Base-by-base conservation (phyloP, 768 basidiomycete genomes). In the Floccularia luteovirens region DNA sequence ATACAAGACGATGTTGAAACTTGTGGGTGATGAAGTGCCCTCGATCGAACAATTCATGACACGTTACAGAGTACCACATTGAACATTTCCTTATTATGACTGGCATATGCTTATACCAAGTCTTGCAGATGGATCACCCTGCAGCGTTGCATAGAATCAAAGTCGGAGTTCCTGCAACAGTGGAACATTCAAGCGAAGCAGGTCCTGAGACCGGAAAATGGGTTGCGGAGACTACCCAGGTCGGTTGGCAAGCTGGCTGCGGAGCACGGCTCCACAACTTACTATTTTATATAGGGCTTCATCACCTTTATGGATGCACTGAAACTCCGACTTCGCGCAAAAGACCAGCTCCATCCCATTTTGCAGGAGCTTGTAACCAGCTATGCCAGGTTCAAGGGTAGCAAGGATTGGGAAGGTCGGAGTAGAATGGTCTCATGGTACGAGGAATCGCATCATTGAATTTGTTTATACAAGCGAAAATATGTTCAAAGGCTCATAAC, bases 291-390 rank as follows among this genome's bases (percentile, higher is more conserved):
- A 1, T 51, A 97, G 91, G 86, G 82, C 57, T 99, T 98, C 47
- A 98, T 99, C 48, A 98, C 94, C 0, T 93, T 98, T 48, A 96
- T 98, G 90, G 96, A 99, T 50, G 94, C 92, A 1, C 70, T 98
- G 20, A 93, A 92, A 54, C 70, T 98, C 36, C 80, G 85, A 7
- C 65, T 97, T 50, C 77, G 91, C n/a, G 94, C 96, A 2, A 99
- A 97, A 57, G 96, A 98, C 53, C 91, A 96, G 52, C 70, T 99
- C 2, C 93, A 98, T 57, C 92, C 93, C 0, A 79, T 96, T 44
- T 58, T 98, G 31, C 90, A 94, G 48, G 96, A 94, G 49, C 77
- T 99, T n/a, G 90, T 97, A 48, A 88, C 86, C 1, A 83, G 89
- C 4, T 97, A 92, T 56, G 88, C 92, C 4, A 73, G 90, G 35